These are phyloP conservation scores for Wickerhamomyces xylosicus DNA, from an alignment of 805 yeast genomes.

Conservation along the genomic window DNA sequence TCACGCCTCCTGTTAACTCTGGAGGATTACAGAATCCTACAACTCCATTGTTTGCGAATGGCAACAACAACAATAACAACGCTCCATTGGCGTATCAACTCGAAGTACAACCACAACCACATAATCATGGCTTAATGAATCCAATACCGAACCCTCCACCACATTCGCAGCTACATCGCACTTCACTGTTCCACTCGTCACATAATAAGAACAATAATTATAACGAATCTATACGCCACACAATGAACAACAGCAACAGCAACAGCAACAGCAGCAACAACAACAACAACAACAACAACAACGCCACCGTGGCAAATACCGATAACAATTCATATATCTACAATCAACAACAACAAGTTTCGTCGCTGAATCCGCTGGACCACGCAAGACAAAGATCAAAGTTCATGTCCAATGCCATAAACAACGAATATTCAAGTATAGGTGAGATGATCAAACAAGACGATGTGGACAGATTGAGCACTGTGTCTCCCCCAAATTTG, in stretches of 20 bases:
- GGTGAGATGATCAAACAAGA: conserved; percentile 49
- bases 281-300: neutral
- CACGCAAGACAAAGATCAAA: conserved; percentile 22
- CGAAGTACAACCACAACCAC: neutral
- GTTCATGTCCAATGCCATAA: conserved; percentile 63
- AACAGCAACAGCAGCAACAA: neutral
- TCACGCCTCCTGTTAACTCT: neutral
- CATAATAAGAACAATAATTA: too few relatives aligned
- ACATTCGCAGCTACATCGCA: neutral
- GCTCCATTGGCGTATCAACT: conserved; percentile 1
- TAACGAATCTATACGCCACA: neutral
- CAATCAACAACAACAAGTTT: conserved; percentile 14
- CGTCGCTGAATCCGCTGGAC: conserved; percentile 1
- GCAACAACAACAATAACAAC: neutral
- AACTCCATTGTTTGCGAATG: neutral
- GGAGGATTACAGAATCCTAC: neutral
- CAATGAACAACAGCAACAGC: neutral
- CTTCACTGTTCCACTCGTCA: neutral
- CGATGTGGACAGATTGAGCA: conserved; percentile 5
- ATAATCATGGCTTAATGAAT: neutral
- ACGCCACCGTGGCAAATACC: conserved; percentile 1
- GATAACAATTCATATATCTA: conserved; percentile 3
- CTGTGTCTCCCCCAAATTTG: conserved; percentile 7
- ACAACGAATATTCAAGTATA: conserved; percentile 59
- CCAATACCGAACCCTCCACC: neutral